phyloP scores from a whole-genome alignment of 495 filamentous ascomycete genomes.

The Bryoglossum gracile region DNA sequence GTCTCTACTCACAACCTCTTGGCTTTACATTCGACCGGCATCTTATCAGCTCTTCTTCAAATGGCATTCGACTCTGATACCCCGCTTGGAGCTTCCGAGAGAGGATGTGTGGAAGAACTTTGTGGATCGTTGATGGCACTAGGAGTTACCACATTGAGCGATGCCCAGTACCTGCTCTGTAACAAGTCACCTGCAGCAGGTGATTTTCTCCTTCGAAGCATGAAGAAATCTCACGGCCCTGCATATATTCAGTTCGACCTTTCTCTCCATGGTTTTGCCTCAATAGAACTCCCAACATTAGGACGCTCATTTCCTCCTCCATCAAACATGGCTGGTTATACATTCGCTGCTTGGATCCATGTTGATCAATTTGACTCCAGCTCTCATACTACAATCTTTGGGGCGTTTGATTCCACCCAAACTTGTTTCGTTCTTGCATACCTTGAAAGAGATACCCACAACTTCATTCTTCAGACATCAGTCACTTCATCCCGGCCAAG shows the following conservation, averaged over 20 bases:
- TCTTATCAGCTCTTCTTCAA: slow-evolving; percentile 66
- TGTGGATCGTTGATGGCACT: slow-evolving; percentile 52
- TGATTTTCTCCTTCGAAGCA: slow-evolving; percentile 64
- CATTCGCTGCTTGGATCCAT: slow-evolving; percentile 78
- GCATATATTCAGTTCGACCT: slow-evolving; percentile 92
- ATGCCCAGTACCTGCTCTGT: slow-evolving; percentile 70
- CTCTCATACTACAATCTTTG: slow-evolving; percentile 91
- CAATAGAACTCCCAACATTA: slow-evolving; percentile 77
- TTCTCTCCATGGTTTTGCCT: slow-evolving; percentile 77
- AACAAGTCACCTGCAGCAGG: slow-evolving; percentile 53
- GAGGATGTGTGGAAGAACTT: slow-evolving; percentile 50
- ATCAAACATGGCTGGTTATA: slow-evolving; percentile 70
- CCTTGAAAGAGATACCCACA: slow-evolving; percentile 86
- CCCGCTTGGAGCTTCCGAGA: slow-evolving; percentile 43
- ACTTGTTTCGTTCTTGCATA: slow-evolving; percentile 93
- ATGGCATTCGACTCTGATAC: slow-evolving; percentile 49
- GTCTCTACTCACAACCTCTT: slow-evolving; percentile 68
- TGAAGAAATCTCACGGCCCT: slow-evolving; percentile 65
- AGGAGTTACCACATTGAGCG: slow-evolving; percentile 68
- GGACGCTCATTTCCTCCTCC: slow-evolving; percentile 75
- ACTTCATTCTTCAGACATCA: slow-evolving; percentile 95
- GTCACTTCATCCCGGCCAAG: slow-evolving; percentile 79
- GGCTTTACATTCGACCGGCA: slow-evolving; percentile 68
- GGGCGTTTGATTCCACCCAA: slow-evolving; percentile 86
- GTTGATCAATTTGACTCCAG: slow-evolving; percentile 78